phyloP scores from a whole-genome alignment of 257 asterid genomes.

The Jasminum sambac region DNA sequence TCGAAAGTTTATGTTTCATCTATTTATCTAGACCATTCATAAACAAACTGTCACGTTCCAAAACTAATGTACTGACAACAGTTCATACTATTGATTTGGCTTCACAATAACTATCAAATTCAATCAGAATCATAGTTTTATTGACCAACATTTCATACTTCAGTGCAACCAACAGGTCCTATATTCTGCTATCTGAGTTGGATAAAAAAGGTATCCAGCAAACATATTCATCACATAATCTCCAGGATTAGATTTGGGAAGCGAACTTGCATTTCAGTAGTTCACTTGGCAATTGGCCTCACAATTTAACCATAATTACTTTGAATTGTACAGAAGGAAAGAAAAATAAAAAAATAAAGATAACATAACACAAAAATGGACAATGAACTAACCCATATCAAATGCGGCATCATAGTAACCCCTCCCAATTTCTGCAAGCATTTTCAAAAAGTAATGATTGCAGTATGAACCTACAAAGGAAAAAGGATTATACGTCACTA shows the following conservation, averaged over 20 bases:
- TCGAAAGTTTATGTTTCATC: not conserved
- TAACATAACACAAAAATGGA: constrained; percentile 9
- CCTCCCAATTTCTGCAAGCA: constrained; percentile 84
- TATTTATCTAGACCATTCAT: not conserved
- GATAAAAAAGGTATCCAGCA: not conserved
- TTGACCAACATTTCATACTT: not conserved
- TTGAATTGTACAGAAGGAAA: constrained; percentile 8
- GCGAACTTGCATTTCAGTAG: not conserved
- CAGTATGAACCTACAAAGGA: constrained; percentile 58
- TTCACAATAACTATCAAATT: not conserved
- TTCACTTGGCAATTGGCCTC: not conserved
- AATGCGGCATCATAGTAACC: constrained; percentile 78
- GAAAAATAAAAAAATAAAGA: not conserved
- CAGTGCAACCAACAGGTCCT: not conserved
- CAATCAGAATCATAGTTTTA: not conserved
- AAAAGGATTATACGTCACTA: not conserved
- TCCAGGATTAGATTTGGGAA: not conserved
- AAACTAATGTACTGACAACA: not conserved
- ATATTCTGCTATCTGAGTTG: not conserved
- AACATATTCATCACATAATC: not conserved
- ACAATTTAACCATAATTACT: not conserved
- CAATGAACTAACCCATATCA: constrained; percentile 55
- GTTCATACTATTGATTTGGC: not conserved
- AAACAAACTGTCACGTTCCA: not conserved
- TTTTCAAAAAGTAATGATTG: constrained; percentile 87